Conservation (phyloP, 352 stramenopile genomes). For the Aphanomyces stellatus region DNA sequence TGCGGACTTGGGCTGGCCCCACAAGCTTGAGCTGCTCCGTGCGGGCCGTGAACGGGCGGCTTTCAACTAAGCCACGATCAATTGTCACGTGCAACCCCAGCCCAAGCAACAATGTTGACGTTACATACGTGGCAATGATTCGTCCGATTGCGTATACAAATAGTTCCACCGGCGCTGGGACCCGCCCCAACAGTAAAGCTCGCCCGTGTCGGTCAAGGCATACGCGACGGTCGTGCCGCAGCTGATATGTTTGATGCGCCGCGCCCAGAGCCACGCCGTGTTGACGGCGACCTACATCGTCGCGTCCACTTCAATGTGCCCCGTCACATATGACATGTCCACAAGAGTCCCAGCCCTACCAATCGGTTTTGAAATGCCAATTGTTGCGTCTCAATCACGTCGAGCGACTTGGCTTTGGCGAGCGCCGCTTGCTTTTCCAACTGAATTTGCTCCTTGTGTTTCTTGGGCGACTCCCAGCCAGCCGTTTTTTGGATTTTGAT, state of each 20-base stretch:
- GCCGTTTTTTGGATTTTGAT: not conserved
- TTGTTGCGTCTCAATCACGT: conserved; percentile 23
- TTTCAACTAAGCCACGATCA: not conserved
- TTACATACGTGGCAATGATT: not conserved
- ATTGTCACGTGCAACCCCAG: not conserved
- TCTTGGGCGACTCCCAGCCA: not conserved
- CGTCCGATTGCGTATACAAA: conserved; percentile 34
- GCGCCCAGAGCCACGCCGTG: conserved; percentile 66
- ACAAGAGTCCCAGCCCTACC: conserved; percentile 36
- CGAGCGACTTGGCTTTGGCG: conserved; percentile 15
- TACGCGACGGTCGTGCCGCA: conserved; percentile 44
- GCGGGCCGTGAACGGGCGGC: conserved; percentile 8
- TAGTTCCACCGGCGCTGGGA: conserved; percentile 60
- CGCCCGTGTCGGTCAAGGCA: conserved; percentile 54
- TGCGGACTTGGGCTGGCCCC: not conserved
- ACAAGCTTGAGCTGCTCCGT: conserved; percentile 17
- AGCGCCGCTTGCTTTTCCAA: conserved; percentile 31
- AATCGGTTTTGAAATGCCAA: conserved; percentile 25
- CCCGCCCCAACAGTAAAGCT: conserved; percentile 72
- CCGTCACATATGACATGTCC: no score
- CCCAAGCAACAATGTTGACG: no score
- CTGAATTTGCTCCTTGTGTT: not conserved
- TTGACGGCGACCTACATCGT: conserved; percentile 56
- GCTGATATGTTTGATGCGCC: conserved; percentile 43
- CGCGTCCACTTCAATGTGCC: no score